Base-by-base conservation (phyloP, 1,284 basidiomycete species). In the Meripilus lineatus region DNA sequence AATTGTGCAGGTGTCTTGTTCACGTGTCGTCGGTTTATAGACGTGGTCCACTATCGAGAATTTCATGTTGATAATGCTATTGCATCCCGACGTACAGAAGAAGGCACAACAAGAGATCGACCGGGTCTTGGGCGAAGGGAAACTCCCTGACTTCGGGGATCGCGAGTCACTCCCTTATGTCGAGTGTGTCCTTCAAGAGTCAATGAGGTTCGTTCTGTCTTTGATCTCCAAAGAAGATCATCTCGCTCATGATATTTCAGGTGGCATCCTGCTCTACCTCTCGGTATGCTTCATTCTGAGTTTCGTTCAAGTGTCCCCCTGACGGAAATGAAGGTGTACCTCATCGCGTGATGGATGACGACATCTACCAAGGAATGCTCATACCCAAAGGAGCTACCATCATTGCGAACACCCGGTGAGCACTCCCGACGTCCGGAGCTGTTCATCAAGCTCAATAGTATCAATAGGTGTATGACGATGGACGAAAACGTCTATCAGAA, bases 341-440 rank as follows among this genome's bases (percentile, higher is more conserved):
- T 3, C 64, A 64, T 49, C 50, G 51, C 6, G 48, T 63, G 6
- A 53, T 55, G 10, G 52, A 62, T 28, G 58, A 63, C 43, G 58
- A 64, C 50, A 43, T 50, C 4, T 64, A 62, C 40, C 46, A 49
- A 32, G 58, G 51, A 6, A 58, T 48, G 35, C 39, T 44, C 28
- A 47, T 65, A 2, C 46, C 47, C 15, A 53, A 58, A 45, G 64
- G 62, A 1, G 55, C 64, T 1, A 52, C 60, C 3, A 52, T 68
- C 2, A 62, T 59, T 57, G 57, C 61, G 18, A 68, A 69, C 41
- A 60, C 65, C 23, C 68, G 67, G 65, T 59, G 37, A 5, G n/a
- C n/a, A n/a, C n/a, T n/a, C n/a, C n/a, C n/a, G n/a, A n/a, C n/a
- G n/a, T n/a, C n/a, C n/a, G n/a, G n/a, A n/a, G n/a, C n/a, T n/a